Evolutionary conservation across 805 yeast species (phyloP).

Genomic region (Lipomyces yamadae): DNA sequence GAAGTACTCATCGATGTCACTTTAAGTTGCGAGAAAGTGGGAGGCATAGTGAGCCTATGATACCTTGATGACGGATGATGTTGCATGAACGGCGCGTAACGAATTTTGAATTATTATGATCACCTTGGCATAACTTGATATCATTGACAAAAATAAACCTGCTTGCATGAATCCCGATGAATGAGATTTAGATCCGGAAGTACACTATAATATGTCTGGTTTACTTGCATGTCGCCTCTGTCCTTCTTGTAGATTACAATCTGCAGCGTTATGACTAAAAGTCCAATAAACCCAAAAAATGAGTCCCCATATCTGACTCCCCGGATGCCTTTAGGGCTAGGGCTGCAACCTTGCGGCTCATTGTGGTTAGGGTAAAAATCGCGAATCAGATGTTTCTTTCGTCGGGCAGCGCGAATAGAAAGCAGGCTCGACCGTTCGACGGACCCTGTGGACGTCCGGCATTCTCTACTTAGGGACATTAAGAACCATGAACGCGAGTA

Average conservation of each 20-base stretch:
- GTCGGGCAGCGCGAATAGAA: not conserved
- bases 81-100: not conserved
- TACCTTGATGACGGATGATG: not conserved
- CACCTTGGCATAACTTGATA: not conserved
- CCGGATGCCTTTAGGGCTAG: no score
- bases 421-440: not conserved
- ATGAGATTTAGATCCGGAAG: no score
- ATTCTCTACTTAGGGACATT: not conserved
- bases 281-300: no score
- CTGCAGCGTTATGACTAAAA: no score
- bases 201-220: no score
- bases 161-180: not conserved
- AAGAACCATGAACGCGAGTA: not conserved
- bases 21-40: slow-evolving; percentile 20
- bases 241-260: no score
- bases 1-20: slow-evolving; percentile 37
- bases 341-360: not conserved
- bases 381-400: not conserved
- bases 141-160: not conserved
- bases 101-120: not conserved
- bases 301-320: no score
- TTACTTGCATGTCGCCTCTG: no score
- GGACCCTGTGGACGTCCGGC: not conserved
- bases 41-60: not conserved
- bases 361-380: not conserved